phyloP scores from a whole-genome alignment of 306 rosid genomes.

The Acmispon strigosus region DNA sequence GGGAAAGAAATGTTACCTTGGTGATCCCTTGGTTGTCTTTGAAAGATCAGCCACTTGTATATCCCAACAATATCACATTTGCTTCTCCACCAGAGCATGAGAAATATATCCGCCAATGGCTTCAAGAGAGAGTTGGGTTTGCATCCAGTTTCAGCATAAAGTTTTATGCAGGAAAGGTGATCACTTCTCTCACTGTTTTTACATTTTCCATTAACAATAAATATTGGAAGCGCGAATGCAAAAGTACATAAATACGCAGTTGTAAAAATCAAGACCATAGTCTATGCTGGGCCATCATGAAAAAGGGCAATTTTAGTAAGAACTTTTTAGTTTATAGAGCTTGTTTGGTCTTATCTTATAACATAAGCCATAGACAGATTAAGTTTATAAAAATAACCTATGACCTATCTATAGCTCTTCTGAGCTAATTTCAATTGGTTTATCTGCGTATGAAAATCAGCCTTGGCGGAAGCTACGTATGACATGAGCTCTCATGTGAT shows the following conservation, averaged over 20 bases:
- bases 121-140: conserved; percentile 74
- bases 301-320: neutral
- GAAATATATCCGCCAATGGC: conserved; percentile 66
- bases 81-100: conserved; percentile 62
- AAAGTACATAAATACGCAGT: neutral
- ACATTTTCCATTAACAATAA: neutral
- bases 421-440: no score
- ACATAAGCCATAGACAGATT: no score
- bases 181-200: conserved; percentile 8
- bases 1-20: conserved; percentile 62
- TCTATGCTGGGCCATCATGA: neutral
- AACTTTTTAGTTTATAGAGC: no score
- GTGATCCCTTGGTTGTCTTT: conserved; percentile 87
- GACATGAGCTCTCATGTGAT: no score
- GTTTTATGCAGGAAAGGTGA: conserved; percentile 85
- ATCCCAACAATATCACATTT: conserved; percentile 71
- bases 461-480: no score
- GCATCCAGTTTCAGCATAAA: conserved; percentile 42
- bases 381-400: no score
- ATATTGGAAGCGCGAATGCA: no score
- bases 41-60: conserved; percentile 66
- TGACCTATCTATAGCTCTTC: no score
- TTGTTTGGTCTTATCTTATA: no score
- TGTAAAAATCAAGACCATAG: neutral
- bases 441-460: no score